A percentile compares a stretch with the other conserved stretches of the same genome.
Conservation (phyloP, 805 yeast species). For the Huiozyma sinensis region DNA sequence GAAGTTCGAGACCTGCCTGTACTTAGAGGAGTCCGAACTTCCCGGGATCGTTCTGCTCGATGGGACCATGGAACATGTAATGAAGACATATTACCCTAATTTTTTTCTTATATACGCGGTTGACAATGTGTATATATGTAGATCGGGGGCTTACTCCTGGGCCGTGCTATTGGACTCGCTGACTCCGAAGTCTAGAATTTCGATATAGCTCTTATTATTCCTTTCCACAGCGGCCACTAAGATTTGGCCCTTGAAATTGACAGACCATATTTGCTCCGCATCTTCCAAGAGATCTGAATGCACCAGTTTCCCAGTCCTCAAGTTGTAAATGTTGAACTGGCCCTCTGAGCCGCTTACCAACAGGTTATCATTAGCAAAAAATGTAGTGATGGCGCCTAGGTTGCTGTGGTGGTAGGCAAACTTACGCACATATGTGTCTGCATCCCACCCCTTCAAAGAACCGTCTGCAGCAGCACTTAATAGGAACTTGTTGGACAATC, state of each 20-base stretch:
- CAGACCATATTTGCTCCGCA: constrained; percentile 92
- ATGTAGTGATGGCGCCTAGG: constrained; percentile 86
- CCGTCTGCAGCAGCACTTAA: constrained; percentile 96
- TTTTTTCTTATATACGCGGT: background rate
- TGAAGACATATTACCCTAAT: no score
- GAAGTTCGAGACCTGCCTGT: no score
- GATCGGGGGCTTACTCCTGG: no score
- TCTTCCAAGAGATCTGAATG: constrained; percentile 60
- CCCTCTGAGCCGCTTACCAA: constrained; percentile 85
- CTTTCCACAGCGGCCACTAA: constrained; percentile 89
- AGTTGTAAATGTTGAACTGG: constrained; percentile 81
- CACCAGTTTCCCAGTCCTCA: constrained; percentile 63
- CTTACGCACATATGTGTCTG: constrained; percentile 55
- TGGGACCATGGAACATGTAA: no score
- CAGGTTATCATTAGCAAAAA: constrained; percentile 75
- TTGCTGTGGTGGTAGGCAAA: constrained; percentile 64
- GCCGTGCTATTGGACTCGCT: constrained; percentile 1
- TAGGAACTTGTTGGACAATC: constrained; percentile 60
- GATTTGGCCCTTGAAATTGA: constrained; percentile 68
- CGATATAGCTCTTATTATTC: constrained; percentile 62
- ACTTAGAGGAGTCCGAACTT: no score
- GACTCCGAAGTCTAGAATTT: constrained; percentile 68
- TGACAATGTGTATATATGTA: background rate
- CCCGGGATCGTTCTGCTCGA: no score
- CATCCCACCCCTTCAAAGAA: constrained; percentile 87